Conservation (phyloP, 192 early-diverging fungal species). For the Pecoramyces ruminantium region DNA sequence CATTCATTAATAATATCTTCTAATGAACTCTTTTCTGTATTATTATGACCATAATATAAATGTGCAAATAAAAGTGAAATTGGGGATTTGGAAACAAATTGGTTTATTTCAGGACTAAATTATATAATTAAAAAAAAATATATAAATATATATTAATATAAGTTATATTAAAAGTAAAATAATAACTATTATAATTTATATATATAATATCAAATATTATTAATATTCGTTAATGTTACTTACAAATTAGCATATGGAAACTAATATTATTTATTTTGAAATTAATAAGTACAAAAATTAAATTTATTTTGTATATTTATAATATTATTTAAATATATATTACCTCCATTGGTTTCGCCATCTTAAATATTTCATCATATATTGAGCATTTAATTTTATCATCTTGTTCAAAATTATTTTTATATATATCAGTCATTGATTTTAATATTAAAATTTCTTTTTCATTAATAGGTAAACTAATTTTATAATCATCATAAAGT, state of each 20-base stretch:
- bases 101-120: not conserved
- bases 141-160: too few species aligned
- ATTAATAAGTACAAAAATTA: too few species aligned
- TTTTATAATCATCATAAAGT: not conserved
- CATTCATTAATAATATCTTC: not conserved
- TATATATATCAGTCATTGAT: not conserved
- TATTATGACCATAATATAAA: not conserved
- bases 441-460: not conserved
- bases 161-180: too few species aligned
- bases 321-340: too few species aligned
- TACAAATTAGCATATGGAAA: too few species aligned
- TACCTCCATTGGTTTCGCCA: not conserved
- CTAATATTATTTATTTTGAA: too few species aligned
- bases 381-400: not conserved
- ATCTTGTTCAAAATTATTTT: not conserved
- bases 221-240: too few species aligned
- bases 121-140: too few species aligned
- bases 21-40: not conserved
- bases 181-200: too few species aligned
- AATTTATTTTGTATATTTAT: too few species aligned
- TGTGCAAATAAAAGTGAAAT: not conserved
- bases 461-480: not conserved
- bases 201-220: too few species aligned
- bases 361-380: not conserved
- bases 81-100: not conserved